phyloP scores from a whole-genome alignment of 805 yeast genomes.

The Candida oleophila region DNA sequence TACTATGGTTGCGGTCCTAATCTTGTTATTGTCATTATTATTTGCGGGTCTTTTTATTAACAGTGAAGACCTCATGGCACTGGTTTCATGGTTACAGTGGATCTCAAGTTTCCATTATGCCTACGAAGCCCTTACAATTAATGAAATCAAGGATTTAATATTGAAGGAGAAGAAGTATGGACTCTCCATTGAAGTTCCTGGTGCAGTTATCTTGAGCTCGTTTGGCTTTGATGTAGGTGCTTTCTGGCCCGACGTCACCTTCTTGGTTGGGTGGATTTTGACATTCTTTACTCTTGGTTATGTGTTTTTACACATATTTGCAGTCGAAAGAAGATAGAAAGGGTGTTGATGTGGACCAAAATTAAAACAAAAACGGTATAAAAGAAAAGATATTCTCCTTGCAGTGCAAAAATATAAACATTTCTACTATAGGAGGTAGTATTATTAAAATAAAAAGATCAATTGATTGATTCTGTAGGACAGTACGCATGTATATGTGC shows the following conservation, averaged over 20 bases:
- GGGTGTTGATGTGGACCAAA: not conserved
- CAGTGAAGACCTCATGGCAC: conserved; percentile 54
- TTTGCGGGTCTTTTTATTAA: conserved; percentile 95
- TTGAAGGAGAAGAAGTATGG: conserved; percentile 90
- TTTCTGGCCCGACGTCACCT: conserved; percentile 61
- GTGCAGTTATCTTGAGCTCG: conserved; percentile 93
- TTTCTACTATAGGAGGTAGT: no score
- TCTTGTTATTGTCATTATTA: conserved; percentile 77
- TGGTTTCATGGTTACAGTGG: conserved; percentile 74
- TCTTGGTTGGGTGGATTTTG: conserved; percentile 56
- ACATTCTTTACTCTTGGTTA: conserved; percentile 71
- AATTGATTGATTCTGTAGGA: no score
- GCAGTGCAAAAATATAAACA: no score
- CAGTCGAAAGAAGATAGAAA: conserved; percentile 67
- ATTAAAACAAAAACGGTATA: not conserved
- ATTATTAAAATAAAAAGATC: no score
- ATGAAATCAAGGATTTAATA: conserved; percentile 85
- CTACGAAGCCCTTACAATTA: conserved; percentile 87
- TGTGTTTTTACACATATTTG: conserved; percentile 64
- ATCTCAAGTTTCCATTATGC: conserved; percentile 93
- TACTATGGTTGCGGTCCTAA: conserved; percentile 80
- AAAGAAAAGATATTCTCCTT: no score
- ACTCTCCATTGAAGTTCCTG: conserved; percentile 91
- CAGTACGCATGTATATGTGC: no score
- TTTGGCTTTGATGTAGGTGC: conserved; percentile 91